Evolutionary conservation across 1,284 basidiomycete genomes (phyloP).

Genomic region (Tylopilus sp.): DNA sequence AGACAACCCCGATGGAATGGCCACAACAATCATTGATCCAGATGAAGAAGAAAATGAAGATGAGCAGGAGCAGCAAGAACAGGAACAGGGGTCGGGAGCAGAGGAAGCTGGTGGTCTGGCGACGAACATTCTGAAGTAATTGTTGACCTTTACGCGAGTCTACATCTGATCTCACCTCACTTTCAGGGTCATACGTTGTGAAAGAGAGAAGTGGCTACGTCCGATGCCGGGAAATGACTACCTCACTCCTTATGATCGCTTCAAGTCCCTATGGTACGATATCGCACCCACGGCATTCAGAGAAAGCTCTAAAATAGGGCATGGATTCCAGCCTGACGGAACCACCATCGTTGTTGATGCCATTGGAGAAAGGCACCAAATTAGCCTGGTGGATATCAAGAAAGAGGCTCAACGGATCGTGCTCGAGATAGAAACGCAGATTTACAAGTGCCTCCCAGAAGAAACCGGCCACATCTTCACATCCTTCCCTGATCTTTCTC

Average conservation of each 20-base stretch:
- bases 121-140: neutral
- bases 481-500: constrained; percentile 1
- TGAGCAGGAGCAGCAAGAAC: neutral
- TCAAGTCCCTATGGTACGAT: constrained; percentile 10
- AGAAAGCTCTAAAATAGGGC: constrained; percentile 5
- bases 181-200: neutral
- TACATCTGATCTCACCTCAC: neutral
- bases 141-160: too few species aligned
- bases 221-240: neutral
- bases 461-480: neutral
- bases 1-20: too few species aligned
- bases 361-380: neutral
- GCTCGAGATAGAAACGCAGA: neutral
- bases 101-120: neutral
- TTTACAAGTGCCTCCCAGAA: neutral
- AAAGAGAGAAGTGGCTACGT: constrained; percentile 14
- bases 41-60: neutral
- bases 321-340: constrained; percentile 7
- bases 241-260: constrained; percentile 8
- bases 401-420: constrained; percentile 5
- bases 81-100: neutral
- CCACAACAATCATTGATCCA: too few species aligned
- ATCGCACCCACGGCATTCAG: constrained; percentile 5
- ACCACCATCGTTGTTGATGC: neutral
- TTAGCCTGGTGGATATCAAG: constrained; percentile 1